phyloP scores from a whole-genome alignment of 495 filamentous ascomycete genomes.

The Bathelium albidoporum region DNA sequence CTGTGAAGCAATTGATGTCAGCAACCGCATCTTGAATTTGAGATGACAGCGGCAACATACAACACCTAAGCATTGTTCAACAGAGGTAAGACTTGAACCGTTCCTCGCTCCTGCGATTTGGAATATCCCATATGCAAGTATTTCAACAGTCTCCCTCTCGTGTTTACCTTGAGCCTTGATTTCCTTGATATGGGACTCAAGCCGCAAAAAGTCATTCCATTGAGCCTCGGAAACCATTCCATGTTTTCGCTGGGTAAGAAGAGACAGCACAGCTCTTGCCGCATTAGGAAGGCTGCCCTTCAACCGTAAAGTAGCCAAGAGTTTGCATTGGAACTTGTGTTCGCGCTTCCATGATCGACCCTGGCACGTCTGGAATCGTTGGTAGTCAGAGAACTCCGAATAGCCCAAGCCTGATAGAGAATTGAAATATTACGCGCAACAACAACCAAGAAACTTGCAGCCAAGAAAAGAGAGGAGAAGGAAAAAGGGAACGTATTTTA shows the following conservation, averaged over 20 bases:
- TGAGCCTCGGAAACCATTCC: slow-evolving; percentile 30
- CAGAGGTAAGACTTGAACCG: background rate
- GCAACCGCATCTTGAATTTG: slow-evolving; percentile 15
- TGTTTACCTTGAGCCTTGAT: slow-evolving; percentile 29
- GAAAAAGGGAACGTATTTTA: slow-evolving; percentile 18
- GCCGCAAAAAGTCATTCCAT: slow-evolving; percentile 33
- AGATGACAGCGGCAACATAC: background rate
- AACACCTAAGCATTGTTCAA: background rate
- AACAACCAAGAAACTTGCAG: background rate
- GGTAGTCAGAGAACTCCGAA: background rate
- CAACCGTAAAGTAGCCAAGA: slow-evolving; percentile 33
- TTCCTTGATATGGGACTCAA: slow-evolving; percentile 42
- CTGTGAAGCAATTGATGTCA: slow-evolving; percentile 21
- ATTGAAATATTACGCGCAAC: background rate
- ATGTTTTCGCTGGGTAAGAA: slow-evolving; percentile 36
- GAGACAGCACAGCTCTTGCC: slow-evolving; percentile 44
- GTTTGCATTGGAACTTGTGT: slow-evolving; percentile 52
- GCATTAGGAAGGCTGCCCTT: slow-evolving; percentile 42
- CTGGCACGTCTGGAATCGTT: slow-evolving; percentile 46
- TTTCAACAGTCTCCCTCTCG: slow-evolving; percentile 39
- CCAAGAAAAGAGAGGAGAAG: too few species aligned
- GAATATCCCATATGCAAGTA: slow-evolving; percentile 46
- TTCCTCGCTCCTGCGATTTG: slow-evolving; percentile 31
- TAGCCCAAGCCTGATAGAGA: background rate
- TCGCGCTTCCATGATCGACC: slow-evolving; percentile 46